These are phyloP conservation scores for Populus nigra DNA, from an alignment of 345 rosid species.

Conservation along the genomic window DNA sequence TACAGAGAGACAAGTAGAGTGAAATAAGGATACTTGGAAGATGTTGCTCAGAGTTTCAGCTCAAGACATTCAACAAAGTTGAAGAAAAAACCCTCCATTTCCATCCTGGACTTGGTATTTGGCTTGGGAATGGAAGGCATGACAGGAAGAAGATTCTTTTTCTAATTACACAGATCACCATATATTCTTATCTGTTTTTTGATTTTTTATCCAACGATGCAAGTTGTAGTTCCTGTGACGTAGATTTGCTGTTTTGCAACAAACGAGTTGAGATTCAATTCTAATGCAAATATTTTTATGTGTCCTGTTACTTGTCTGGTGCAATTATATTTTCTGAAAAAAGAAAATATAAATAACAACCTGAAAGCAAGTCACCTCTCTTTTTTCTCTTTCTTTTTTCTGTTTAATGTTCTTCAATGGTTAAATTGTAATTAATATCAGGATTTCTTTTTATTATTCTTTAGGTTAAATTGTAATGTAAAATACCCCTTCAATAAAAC, in stretches of 20 bases:
- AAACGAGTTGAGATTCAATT: constrained; percentile 11
- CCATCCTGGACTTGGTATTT: constrained; percentile 7
- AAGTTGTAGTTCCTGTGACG: constrained; percentile 25
- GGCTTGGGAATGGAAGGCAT: neutral
- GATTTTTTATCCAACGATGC: constrained; percentile 1
- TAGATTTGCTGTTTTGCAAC: constrained; percentile 16
- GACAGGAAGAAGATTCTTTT: constrained; percentile 1
- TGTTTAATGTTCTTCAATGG: neutral
- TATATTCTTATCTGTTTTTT: constrained; percentile 5
- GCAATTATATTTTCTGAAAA: neutral
- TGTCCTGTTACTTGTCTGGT: neutral
- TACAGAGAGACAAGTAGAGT: constrained; percentile 14
- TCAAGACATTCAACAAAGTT: constrained; percentile 13
- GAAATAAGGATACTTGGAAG: constrained; percentile 29
- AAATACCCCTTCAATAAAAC: too few relatives aligned
- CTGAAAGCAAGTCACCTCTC: neutral
- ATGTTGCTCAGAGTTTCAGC: constrained; percentile 6
- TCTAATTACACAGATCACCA: constrained; percentile 16
- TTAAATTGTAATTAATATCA: too few relatives aligned
- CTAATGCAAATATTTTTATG: neutral
- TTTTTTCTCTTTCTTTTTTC: neutral
- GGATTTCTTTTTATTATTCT: too few relatives aligned
- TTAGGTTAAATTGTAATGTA: too few relatives aligned
- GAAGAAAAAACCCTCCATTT: constrained; percentile 14
- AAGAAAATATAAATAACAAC: neutral